A percentile compares a stretch with the other conserved stretches of the same genome.
phyloP scores from a whole-genome alignment of 176 grass and related monocot species.

The Calamus simplicifolius region DNA sequence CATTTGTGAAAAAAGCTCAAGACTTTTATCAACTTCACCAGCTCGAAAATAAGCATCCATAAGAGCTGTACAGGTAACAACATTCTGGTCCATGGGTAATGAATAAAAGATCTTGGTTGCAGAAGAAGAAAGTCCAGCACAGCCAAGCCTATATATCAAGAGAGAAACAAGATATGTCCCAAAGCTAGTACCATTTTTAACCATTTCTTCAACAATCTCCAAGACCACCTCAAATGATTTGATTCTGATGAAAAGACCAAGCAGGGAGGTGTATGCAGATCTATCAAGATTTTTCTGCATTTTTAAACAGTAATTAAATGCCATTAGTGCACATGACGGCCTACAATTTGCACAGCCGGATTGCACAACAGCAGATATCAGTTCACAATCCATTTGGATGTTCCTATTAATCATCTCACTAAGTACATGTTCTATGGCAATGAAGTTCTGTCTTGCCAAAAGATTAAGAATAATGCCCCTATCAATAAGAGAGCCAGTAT shows the following conservation, averaged over 20 bases:
- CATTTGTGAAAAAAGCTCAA: conserved; percentile 43
- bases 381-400: conserved; percentile 36
- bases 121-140: conserved; percentile 40
- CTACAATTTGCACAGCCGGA: conserved; percentile 32
- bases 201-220: conserved; percentile 52
- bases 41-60: conserved; percentile 54
- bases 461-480: conserved; percentile 50
- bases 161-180: conserved; percentile 57
- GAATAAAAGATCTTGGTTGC: conserved; percentile 44
- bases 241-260: conserved; percentile 56
- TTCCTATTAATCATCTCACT: conserved; percentile 23
- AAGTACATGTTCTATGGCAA: conserved; percentile 42
- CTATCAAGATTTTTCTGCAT: conserved; percentile 33
- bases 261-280: conserved; percentile 49
- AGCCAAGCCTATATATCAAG: conserved; percentile 44
- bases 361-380: conserved; percentile 46
- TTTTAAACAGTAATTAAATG: conserved; percentile 34
- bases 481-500: conserved; percentile 36
- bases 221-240: conserved; percentile 28
- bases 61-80: conserved; percentile 53
- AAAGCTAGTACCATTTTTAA: conserved; percentile 36
- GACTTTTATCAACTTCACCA: conserved; percentile 40
- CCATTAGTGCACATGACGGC: conserved; percentile 44
- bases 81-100: conserved; percentile 41
- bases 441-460: conserved; percentile 38